phyloP scores from a whole-genome alignment of 83 land plant genomes.

The Larix sibirica region DNA sequence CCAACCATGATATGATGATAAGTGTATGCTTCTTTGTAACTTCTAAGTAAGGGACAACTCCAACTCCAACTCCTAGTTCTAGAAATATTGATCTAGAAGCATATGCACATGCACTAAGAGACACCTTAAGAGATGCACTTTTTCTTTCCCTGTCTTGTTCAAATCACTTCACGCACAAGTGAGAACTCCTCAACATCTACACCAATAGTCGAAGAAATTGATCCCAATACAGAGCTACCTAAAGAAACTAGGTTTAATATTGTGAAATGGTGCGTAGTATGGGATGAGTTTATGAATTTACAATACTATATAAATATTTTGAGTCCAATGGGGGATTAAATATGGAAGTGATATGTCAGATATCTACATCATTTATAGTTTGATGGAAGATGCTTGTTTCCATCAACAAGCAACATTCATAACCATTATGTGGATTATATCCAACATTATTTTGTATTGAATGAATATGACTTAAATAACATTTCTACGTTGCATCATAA shows the following conservation, averaged over 20 bases:
- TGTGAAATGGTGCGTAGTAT: constrained; percentile 36
- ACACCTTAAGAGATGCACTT: not conserved
- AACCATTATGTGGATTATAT: not conserved
- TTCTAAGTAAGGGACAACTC: not conserved
- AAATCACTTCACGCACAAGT: not conserved
- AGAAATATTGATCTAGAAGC: not conserved
- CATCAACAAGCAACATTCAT: not conserved
- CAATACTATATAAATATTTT: constrained; percentile 22
- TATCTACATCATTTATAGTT: not conserved
- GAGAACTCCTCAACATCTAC: not conserved
- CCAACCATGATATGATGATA: no score
- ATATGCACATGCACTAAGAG: not conserved
- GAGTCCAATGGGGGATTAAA: constrained; percentile 13
- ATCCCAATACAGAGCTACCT: not conserved
- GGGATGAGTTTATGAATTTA: constrained; percentile 32
- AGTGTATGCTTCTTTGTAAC: not conserved
- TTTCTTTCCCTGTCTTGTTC: not conserved
- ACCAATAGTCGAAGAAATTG: not conserved
- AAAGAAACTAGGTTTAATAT: not conserved
- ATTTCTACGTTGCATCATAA: constrained; percentile 15
- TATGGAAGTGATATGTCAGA: constrained; percentile 31
- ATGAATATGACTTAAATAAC: not conserved
- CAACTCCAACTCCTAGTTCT: not conserved
- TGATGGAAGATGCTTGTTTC: not conserved
- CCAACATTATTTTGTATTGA: not conserved